Base-by-base conservation (phyloP, 2,329 filamentous ascomycete genomes). In the Sporothrix sp. region DNA sequence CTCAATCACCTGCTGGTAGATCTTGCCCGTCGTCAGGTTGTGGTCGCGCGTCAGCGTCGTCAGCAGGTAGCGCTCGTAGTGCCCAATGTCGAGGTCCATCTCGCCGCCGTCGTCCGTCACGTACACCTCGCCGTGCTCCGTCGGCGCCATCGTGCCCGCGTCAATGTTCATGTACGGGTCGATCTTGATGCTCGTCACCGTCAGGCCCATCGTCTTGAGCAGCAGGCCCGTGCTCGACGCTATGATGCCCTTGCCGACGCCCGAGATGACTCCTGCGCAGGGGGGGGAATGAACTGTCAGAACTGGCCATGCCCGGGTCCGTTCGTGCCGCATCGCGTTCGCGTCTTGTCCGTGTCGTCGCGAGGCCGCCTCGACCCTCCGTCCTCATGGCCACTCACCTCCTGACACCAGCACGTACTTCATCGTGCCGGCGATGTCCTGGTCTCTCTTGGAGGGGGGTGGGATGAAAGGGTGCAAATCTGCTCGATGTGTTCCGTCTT, bases 1-100 rank as follows among this genome's bases (percentile, higher is more conserved):
- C 63, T 84, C 76, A 60, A 95, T 89, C 49, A 96, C 90, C 61
- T 85, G 81, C 62, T 87, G 77, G 70, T 96, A 97, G 59, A 97
- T 88, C 73, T 97, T 96, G 63, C 93, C 93, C 6, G 91, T 95
- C 3, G 93, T 98, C 68, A 98, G 95, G 68, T 97, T 97, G 73
- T 91, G 88, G 60, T 95, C 89, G 55, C 83, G 76, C 8, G 81
- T 87, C 54, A 97, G 75, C 50, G 83, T 86, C 57, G 91, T 83
- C 62, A 84, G 83, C 50, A 95, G 81, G 64, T 95, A 95, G 53
- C 72, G 62, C 60, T 78, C 74, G 59, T 78, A 79, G 62, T 78
- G 78, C 18, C 76, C 76, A 39, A 80, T 68, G 59, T 80, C 76
- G 11, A 78, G 62, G 59, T 78, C 75, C 49, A 56, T 57, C 66